Evolutionary conservation across 352 stramenopile species (phyloP), one percentile per base, ranked within the genome.

Genomic region (Pythium periplocum): DNA sequence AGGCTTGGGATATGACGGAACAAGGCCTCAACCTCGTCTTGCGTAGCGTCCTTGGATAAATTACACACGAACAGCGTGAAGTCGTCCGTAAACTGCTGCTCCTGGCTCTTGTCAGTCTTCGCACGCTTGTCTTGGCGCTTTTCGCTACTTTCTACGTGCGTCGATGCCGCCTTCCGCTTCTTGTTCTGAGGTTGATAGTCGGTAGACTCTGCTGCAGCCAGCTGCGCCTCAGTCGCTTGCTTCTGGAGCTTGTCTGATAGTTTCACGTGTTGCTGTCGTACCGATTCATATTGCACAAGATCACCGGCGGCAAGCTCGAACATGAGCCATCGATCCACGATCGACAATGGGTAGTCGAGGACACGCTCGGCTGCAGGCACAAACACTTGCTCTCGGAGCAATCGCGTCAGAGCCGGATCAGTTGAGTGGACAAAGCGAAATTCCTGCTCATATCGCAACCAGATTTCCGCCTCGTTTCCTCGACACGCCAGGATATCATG

Each of bases 31-130:
- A 90, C 45, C 11, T 87, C 75, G 7, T 71, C 68, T 56, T 81
- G 58, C 8, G 48, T 83, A 6, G 68, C 72, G 7, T 84, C 66
- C 55, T 88, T 88, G 6, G 69, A 64, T 26, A 90, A 44, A 48
- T 87, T 86, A 45, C 76, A 85, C 40, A 87, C 56, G 51, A 88
- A 90, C 4, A 90, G 39, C 9, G 79, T 90, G 62, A 83, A 55
- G 6, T 81, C 74, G 54, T 85, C 87, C 26, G 73, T 81, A 34
- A 86, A 65, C 26, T 45, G 36, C 53, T 65, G 47, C 11, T 34
- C 42, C 32, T 42, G 46, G 10, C 55, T 46, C 10, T 35, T 40
- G 6, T 11, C 32, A 38, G n/a, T 7, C 10, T 35, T 36, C 6
- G 31, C 2, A 1, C 39, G 7, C 51, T 56, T 68, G 17, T 26